These are phyloP conservation scores for Solanum hybrid DNA, from an alignment of 305 asterid species.

Conservation along the genomic window DNA sequence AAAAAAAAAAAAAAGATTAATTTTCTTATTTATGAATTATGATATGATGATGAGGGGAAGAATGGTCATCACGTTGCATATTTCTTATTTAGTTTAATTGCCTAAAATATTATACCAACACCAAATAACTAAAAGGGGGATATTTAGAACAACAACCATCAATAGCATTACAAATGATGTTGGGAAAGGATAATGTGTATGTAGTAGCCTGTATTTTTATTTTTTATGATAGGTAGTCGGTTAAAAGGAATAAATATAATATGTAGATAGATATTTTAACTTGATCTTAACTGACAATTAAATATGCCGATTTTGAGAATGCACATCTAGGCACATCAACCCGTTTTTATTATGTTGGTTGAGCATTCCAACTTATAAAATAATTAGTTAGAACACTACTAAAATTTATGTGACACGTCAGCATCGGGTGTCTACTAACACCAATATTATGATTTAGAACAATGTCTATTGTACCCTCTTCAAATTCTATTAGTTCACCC, in stretches of 20 bases:
- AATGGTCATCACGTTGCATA: not conserved
- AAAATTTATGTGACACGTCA: not conserved
- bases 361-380: not conserved
- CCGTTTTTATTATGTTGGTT: not conserved
- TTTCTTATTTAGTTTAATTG: not conserved
- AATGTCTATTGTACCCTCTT: not conserved
- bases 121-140: not conserved
- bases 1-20: no score
- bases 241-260: not conserved
- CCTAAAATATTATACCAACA: not conserved
- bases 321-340: not conserved
- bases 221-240: not conserved
- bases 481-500: not conserved
- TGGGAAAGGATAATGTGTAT: not conserved
- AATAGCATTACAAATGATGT: not conserved
- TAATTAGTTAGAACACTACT: not conserved
- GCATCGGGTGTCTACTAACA: not conserved
- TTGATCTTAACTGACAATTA: not conserved
- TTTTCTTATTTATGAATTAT: not conserved
- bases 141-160: not conserved
- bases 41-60: not conserved
- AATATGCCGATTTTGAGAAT: fast-evolving
- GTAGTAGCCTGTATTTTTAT: not conserved
- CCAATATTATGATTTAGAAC: not conserved
- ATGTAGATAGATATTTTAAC: not conserved